Percentiles rank a stretch among this genome's conserved stretches.
Conservation (phyloP, 1,284 basidiomycete species). For the Ustilago bromivora region DNA sequence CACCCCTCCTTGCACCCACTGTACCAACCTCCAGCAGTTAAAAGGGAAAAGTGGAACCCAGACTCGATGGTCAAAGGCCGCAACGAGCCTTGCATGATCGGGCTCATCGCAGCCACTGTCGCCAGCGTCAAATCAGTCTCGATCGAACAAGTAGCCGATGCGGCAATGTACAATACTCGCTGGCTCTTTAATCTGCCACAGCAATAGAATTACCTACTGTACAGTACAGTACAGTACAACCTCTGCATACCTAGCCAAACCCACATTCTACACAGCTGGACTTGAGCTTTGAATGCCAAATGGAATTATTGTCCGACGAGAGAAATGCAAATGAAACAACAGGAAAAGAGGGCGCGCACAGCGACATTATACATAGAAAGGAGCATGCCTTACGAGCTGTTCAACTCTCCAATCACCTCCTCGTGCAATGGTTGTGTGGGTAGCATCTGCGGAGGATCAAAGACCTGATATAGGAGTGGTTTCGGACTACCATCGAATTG, state of each 20-base stretch:
- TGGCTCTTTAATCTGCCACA: constrained; percentile 54
- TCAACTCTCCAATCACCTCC: constrained; percentile 45
- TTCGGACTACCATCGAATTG: constrained; percentile 55
- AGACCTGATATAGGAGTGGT: constrained; percentile 54
- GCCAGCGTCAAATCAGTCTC: constrained; percentile 75
- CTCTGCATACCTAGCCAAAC: not conserved
- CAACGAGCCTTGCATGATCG: constrained; percentile 82
- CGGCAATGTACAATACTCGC: constrained; percentile 53
- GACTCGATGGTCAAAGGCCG: constrained; percentile 82
- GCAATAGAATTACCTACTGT: not conserved
- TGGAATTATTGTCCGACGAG: not conserved
- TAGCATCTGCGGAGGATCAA: constrained; percentile 64
- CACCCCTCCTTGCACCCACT: constrained; percentile 71
- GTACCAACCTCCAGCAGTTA: constrained; percentile 75
- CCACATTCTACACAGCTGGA: not conserved
- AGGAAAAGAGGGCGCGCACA: not conserved
- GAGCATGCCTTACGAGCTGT: constrained; percentile 10
- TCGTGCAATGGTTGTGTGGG: constrained; percentile 60
- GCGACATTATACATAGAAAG: not conserved
- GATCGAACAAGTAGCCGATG: constrained; percentile 75
- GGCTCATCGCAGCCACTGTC: constrained; percentile 82
- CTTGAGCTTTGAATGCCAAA: not conserved
- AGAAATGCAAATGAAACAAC: not conserved
- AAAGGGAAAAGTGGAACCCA: constrained; percentile 76
- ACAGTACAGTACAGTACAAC: not conserved